phyloP scores from a whole-genome alignment of 805 yeast species.

The Ogataea ganodermae region DNA sequence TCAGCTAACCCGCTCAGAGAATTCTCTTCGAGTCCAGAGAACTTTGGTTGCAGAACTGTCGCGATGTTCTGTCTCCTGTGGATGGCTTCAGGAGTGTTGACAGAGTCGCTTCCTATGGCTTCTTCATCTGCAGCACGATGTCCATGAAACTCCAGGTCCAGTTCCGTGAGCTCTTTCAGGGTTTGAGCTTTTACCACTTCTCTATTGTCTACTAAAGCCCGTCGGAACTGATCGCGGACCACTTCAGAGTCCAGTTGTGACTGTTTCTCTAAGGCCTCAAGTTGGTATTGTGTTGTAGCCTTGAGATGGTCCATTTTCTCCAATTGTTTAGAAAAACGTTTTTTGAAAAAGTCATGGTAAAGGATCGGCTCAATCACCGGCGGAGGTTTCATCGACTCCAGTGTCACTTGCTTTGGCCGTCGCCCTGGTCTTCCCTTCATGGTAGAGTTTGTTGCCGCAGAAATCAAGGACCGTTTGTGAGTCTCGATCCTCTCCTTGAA shows the following conservation, averaged over 20 bases:
- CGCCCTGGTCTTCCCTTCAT: constrained; percentile 9
- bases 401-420: constrained; percentile 8
- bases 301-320: constrained; percentile 14
- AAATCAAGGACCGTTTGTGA: constrained; percentile 14
- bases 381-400: constrained; percentile 10
- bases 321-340: constrained; percentile 14
- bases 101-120: not conserved
- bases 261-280: constrained; percentile 19
- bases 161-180: constrained; percentile 15
- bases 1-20: constrained; percentile 20
- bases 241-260: constrained; percentile 11
- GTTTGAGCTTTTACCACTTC: constrained; percentile 20
- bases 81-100: constrained; percentile 5
- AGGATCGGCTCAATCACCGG: constrained; percentile 14
- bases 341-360: constrained; percentile 20
- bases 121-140: not conserved
- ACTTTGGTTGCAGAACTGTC: constrained; percentile 7
- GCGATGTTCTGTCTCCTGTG: constrained; percentile 7
- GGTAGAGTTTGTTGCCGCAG: not conserved
- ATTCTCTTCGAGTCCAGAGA: constrained; percentile 10
- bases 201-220: constrained; percentile 24
- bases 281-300: constrained; percentile 14
- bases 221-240: constrained; percentile 13
- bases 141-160: constrained; percentile 20
- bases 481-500: constrained; percentile 23